A percentile compares a stretch with the other conserved stretches of the same genome.
Conservation (phyloP, 768 basidiomycete species). For the Pleurotus pulmonarius region DNA sequence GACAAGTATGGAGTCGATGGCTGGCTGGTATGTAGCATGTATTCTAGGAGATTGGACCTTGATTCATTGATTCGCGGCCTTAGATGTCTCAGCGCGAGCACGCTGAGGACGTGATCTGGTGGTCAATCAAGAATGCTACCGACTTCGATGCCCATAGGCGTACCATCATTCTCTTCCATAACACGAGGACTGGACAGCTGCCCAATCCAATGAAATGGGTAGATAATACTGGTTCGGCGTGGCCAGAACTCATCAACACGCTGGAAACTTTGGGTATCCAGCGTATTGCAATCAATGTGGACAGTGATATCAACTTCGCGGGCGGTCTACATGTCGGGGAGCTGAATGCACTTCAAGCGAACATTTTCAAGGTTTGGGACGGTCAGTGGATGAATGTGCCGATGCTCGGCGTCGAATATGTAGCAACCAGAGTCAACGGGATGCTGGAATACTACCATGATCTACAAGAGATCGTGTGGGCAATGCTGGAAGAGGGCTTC, state of each 20-base stretch:
- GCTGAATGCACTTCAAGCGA: conserved; percentile 28
- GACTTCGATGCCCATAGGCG: conserved; percentile 45
- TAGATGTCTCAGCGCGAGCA: conserved; percentile 47
- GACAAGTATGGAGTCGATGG: conserved; percentile 38
- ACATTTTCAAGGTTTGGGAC: conserved; percentile 41
- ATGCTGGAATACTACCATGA: conserved; percentile 42
- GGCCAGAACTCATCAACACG: conserved; percentile 37
- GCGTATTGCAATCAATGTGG: conserved; percentile 43
- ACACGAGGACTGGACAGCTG: conserved; percentile 30
- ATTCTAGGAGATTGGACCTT: background rate
- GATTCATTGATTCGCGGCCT: no score
- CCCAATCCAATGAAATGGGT: conserved; percentile 44
- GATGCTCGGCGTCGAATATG: conserved; percentile 45
- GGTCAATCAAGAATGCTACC: conserved; percentile 46
- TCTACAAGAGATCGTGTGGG: conserved; percentile 50
- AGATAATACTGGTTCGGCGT: conserved; percentile 46
- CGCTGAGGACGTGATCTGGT: conserved; percentile 52
- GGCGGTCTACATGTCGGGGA: conserved; percentile 51
- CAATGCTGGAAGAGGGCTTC: conserved; percentile 51
- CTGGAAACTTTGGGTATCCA: conserved; percentile 33
- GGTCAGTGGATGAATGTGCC: conserved; percentile 34
- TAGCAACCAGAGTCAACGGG: conserved; percentile 35
- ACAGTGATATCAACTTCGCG: conserved; percentile 42
- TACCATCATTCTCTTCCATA: conserved; percentile 47
- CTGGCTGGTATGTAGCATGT: conserved; percentile 32